Percentiles rank a stretch among this genome's conserved stretches.
phyloP scores from a whole-genome alignment of 805 yeast genomes.

The Candida sakaeoensis region DNA sequence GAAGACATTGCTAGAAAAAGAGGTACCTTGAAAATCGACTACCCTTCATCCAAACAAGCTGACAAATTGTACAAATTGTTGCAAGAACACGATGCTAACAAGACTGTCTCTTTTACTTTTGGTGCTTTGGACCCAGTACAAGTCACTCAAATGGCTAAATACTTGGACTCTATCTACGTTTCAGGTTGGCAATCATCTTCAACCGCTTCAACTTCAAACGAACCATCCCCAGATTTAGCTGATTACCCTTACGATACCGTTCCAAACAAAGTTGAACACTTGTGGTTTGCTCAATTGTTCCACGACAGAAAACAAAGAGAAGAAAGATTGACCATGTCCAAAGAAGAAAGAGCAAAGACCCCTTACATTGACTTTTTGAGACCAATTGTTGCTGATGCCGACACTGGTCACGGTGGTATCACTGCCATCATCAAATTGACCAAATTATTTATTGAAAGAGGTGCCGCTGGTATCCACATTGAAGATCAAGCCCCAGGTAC shows the following conservation, averaged over 20 bases:
- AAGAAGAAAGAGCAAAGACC: conserved; percentile 63
- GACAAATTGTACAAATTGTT: conserved; percentile 73
- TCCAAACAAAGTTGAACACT: conserved; percentile 95
- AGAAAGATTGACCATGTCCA: conserved; percentile 62
- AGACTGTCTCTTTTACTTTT: conserved; percentile 81
- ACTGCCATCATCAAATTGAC: conserved; percentile 95
- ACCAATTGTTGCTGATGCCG: conserved; percentile 96
- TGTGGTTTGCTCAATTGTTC: conserved; percentile 94
- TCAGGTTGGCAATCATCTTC: conserved; percentile 99
- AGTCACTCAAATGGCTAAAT: conserved; percentile 94
- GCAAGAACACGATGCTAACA: conserved; percentile 65
- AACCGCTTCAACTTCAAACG: conserved; percentile 95
- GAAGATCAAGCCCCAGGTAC: conserved; percentile 99
- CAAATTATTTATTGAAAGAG: conserved; percentile 93
- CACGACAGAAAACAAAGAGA: conserved; percentile 96
- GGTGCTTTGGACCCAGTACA: conserved; percentile 97
- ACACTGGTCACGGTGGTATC: conserved; percentile 98
- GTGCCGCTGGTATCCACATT: conserved; percentile 98
- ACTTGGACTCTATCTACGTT: conserved; percentile 87
- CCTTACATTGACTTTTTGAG: conserved; percentile 83
- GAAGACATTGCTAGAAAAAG: conserved; percentile 88
- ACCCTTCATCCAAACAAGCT: conserved; percentile 77
- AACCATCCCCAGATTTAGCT: conserved; percentile 97
- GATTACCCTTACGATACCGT: conserved; percentile 99
- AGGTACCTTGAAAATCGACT: conserved; percentile 68